Evolutionary conservation across 2,329 filamentous ascomycete species (phyloP).

Genomic region (Colletotrichum incanum): DNA sequence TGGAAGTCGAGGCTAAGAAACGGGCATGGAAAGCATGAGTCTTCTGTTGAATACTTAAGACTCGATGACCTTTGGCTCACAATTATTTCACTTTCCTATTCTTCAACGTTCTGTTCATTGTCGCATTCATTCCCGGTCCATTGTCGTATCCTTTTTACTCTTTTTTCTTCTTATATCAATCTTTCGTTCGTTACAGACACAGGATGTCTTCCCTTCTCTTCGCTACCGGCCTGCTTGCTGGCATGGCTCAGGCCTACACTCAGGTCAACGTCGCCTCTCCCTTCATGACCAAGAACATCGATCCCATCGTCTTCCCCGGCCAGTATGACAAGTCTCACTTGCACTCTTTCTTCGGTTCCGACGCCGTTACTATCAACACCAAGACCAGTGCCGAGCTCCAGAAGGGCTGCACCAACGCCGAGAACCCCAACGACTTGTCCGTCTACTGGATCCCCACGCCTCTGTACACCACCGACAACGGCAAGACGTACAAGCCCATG

Average conservation of each 20-base stretch:
- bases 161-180: background rate
- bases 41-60: background rate
- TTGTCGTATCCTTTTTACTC: background rate
- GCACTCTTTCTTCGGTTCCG: conserved; percentile 56
- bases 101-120: conserved; percentile 4
- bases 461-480: conserved; percentile 54
- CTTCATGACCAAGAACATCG: conserved; percentile 54
- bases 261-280: conserved; percentile 44
- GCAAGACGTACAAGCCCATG: conserved; percentile 51
- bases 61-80: background rate
- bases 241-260: conserved; percentile 47
- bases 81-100: background rate
- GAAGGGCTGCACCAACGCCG: conserved; percentile 59
- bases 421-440: conserved; percentile 64
- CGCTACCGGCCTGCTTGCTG: conserved; percentile 35
- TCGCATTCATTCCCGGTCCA: background rate
- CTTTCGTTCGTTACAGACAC: conserved; percentile 33
- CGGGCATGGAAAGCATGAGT: background rate
- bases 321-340: conserved; percentile 52
- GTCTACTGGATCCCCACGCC: conserved; percentile 63
- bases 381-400: conserved; percentile 56
- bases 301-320: conserved; percentile 53
- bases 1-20: background rate
- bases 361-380: conserved; percentile 51
- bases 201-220: conserved; percentile 44